Conservation (phyloP, 352 stramenopile genomes). For the Phytophthora syringae region DNA sequence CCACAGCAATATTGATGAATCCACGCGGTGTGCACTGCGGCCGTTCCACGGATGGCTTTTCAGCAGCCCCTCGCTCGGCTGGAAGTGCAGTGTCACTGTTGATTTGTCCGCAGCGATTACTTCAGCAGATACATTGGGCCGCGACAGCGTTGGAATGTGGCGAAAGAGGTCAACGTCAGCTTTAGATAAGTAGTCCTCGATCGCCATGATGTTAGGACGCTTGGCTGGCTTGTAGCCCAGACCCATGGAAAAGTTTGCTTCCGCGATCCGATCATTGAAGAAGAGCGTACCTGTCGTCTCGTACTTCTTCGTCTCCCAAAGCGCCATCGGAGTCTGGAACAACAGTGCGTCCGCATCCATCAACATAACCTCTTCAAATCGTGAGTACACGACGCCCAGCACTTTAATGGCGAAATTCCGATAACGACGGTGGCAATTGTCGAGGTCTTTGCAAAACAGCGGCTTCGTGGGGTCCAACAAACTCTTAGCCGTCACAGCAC, state of each 20-base stretch:
- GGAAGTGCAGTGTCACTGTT: slow-evolving; percentile 33
- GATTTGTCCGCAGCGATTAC: slow-evolving; percentile 35
- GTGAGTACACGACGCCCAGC: slow-evolving; percentile 64
- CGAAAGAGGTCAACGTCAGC: slow-evolving; percentile 32
- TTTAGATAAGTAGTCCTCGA: slow-evolving; percentile 42
- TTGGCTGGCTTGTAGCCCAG: slow-evolving; percentile 29
- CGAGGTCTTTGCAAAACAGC: slow-evolving; percentile 60
- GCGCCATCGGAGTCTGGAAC: slow-evolving; percentile 57
- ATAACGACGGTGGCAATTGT: slow-evolving; percentile 54
- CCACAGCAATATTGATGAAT: slow-evolving; percentile 58
- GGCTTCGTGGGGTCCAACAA: slow-evolving; percentile 31
- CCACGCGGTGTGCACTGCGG: slow-evolving; percentile 42
- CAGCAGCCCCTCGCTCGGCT: slow-evolving; percentile 32
- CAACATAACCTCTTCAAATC: slow-evolving; percentile 77
- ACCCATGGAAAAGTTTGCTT: slow-evolving; percentile 37
- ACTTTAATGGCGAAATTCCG: slow-evolving; percentile 75
- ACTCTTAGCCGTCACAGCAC: slow-evolving; percentile 38
- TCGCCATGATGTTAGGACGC: slow-evolving; percentile 36
- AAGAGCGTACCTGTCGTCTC: slow-evolving; percentile 65
- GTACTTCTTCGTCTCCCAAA: slow-evolving; percentile 67
- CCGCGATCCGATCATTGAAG: slow-evolving; percentile 67
- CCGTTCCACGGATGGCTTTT: slow-evolving; percentile 44
- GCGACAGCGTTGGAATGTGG: slow-evolving; percentile 22
- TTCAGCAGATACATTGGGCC: slow-evolving; percentile 25
- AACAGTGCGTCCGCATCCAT: slow-evolving; percentile 77